These are phyloP conservation scores for Blastobotrys niveus DNA, from an alignment of 1,139 yeast species.

Conservation along the genomic window DNA sequence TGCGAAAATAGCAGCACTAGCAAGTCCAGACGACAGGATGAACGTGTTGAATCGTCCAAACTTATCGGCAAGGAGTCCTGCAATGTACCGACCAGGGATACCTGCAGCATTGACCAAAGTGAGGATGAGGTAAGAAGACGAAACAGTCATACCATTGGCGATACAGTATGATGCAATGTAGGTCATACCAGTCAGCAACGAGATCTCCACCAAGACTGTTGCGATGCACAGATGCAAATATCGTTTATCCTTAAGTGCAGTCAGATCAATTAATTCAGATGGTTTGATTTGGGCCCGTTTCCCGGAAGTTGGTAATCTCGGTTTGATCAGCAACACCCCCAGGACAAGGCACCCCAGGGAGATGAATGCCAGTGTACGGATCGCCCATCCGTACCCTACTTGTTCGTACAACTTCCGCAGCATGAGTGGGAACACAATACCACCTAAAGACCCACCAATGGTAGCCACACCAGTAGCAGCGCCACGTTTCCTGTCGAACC, in stretches of 20 bases:
- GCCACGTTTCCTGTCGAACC: conserved; percentile 55
- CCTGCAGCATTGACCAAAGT: conserved; percentile 56
- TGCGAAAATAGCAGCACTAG: conserved; percentile 38
- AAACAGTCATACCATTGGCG: conserved; percentile 47
- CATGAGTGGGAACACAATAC: conserved; percentile 56
- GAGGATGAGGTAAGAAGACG: conserved; percentile 44
- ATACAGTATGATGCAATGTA: conserved; percentile 53
- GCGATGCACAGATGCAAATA: conserved; percentile 41
- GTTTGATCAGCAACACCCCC: conserved; percentile 33
- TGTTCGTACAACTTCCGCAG: conserved; percentile 46
- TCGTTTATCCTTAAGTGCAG: conserved; percentile 38
- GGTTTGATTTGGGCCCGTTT: conserved; percentile 1
- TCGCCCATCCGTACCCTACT: conserved; percentile 56
- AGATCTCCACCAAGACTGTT: conserved; percentile 48
- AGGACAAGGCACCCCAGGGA: conserved; percentile 33
- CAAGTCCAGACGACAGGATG: conserved; percentile 39
- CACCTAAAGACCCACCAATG: conserved; percentile 67
- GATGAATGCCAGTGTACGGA: conserved; percentile 50
- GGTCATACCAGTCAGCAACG: conserved; percentile 48
- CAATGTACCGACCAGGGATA: conserved; percentile 51
- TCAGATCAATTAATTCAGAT: conserved; percentile 26
- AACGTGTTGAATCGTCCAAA: conserved; percentile 56
- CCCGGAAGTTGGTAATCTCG: conserved; percentile 32
- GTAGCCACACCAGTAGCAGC: conserved; percentile 57
- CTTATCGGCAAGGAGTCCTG: conserved; percentile 50